phyloP scores from a whole-genome alignment of 805 yeast genomes.

The Teunomyces pallodes region DNA sequence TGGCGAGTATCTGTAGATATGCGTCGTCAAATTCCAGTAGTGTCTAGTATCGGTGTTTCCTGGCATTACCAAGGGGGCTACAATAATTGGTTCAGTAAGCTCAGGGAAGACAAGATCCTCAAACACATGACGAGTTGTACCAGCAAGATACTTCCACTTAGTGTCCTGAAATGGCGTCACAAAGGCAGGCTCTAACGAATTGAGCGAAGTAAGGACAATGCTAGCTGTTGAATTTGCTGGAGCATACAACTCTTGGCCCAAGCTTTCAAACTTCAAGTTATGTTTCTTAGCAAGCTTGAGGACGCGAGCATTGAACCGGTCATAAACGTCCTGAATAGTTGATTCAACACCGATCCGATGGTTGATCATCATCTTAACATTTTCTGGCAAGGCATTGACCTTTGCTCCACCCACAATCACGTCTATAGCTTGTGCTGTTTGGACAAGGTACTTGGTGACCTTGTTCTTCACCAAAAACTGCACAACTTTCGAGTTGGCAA shows the following conservation, averaged over 20 bases:
- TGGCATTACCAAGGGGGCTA: constrained; percentile 50
- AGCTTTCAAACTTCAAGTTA: constrained; percentile 22
- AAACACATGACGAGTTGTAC: constrained; percentile 59
- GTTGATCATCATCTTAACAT: constrained; percentile 27
- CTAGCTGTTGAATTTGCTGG: constrained; percentile 14
- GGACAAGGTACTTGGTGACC: constrained; percentile 25
- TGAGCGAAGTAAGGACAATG: constrained; percentile 12
- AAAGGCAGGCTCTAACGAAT: constrained; percentile 43
- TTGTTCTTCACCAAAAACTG: constrained; percentile 15
- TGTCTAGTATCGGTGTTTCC: constrained; percentile 64
- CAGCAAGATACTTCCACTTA: constrained; percentile 45
- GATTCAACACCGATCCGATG: constrained; percentile 36
- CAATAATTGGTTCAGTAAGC: constrained; percentile 25
- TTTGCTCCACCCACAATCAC: constrained; percentile 38
- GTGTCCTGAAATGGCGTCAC: constrained; percentile 33
- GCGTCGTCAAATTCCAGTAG: constrained; percentile 54
- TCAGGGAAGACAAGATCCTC: constrained; percentile 50
- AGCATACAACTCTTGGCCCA: constrained; percentile 15
- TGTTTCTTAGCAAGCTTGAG: constrained; percentile 24
- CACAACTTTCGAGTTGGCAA: constrained; percentile 29
- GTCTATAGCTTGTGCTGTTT: constrained; percentile 36
- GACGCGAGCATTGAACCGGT: constrained; percentile 21
- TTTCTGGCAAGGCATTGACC: constrained; percentile 40
- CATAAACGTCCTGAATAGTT: constrained; percentile 18
- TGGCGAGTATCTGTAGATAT: constrained; percentile 52